phyloP scores from a whole-genome alignment of 768 basidiomycete genomes.

The Stropharia rugosoannulata region DNA sequence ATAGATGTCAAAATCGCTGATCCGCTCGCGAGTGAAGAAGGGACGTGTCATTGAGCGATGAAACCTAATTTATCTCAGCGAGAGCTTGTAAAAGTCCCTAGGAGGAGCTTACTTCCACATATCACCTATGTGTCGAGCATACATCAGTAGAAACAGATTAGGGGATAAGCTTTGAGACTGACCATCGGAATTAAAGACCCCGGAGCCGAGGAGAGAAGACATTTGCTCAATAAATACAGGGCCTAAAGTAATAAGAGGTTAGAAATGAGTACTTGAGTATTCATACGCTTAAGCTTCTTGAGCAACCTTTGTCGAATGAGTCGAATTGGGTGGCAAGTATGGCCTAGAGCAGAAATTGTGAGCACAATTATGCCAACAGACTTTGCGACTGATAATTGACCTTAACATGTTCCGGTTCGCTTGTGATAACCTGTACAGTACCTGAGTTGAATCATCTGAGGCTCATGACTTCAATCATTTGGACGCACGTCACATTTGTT shows the following conservation, averaged over 20 bases:
- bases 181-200: constrained; percentile 64
- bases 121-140: constrained; percentile 37
- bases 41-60: constrained; percentile 66
- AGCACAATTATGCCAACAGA: not conserved
- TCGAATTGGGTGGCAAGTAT: constrained; percentile 50
- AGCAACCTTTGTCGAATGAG: constrained; percentile 42
- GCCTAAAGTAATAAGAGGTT: constrained; percentile 12
- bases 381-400: not conserved
- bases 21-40: constrained; percentile 60
- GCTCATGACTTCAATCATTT: too few relatives aligned
- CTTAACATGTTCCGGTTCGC: constrained; percentile 3
- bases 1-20: constrained; percentile 60
- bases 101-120: constrained; percentile 55
- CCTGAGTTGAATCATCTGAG: not conserved
- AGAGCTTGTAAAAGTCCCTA: not conserved
- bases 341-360: constrained; percentile 19
- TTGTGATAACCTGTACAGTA: not conserved
- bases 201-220: constrained; percentile 44
- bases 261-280: not conserved
- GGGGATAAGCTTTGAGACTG: not conserved
- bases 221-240: constrained; percentile 24
- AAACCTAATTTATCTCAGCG: constrained; percentile 30
- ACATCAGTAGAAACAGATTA: not conserved
- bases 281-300: not conserved
- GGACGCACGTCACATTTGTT: not conserved